A percentile compares a stretch with the other conserved stretches of the same genome.
Evolutionary conservation across 2,329 filamentous ascomycete genomes (phyloP).

Genomic region (Biscogniauxia marginata): DNA sequence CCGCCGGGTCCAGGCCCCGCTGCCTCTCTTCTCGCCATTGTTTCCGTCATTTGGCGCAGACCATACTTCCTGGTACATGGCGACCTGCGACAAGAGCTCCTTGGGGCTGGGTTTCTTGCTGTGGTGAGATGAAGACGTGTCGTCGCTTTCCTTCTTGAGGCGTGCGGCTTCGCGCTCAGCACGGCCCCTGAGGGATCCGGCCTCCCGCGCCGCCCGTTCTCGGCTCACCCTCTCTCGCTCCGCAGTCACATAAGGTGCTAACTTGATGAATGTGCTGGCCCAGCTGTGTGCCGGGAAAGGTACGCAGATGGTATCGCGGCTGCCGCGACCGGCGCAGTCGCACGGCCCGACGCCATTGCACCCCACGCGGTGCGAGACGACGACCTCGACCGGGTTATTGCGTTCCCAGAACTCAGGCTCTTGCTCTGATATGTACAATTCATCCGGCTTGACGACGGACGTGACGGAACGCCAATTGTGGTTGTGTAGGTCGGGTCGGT

Average conservation of each 20-base stretch:
- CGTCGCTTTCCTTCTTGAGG: constrained; percentile 36
- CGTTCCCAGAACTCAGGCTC: constrained; percentile 46
- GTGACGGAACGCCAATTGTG: constrained; percentile 62
- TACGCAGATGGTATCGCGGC: constrained; percentile 50
- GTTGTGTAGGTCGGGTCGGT: constrained; percentile 51
- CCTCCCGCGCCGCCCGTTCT: constrained; percentile 23
- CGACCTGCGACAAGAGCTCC: constrained; percentile 58
- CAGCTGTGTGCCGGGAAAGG: constrained; percentile 59
- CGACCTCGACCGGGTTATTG: constrained; percentile 50
- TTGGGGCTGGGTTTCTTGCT: constrained; percentile 36
- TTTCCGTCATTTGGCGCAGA: constrained; percentile 39
- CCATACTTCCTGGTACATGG: constrained; percentile 68
- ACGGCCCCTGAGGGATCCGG: constrained; percentile 21
- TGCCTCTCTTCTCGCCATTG: constrained; percentile 9
- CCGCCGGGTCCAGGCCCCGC: constrained; percentile 52
- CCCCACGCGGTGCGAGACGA: constrained; percentile 48
- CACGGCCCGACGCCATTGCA: constrained; percentile 47
- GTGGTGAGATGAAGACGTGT: constrained; percentile 16
- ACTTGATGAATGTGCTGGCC: constrained; percentile 57
- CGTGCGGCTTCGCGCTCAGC: constrained; percentile 27
- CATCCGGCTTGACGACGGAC: constrained; percentile 54
- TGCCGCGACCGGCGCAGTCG: constrained; percentile 47
- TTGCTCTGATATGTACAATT: constrained; percentile 45
- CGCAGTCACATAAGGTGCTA: constrained; percentile 48
- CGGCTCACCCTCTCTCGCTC: constrained; percentile 28